Percentiles rank a stretch among this genome's conserved stretches.
phyloP scores from a whole-genome alignment of 1,284 basidiomycete species.

The Apiotrichum veenhuisii region DNA sequence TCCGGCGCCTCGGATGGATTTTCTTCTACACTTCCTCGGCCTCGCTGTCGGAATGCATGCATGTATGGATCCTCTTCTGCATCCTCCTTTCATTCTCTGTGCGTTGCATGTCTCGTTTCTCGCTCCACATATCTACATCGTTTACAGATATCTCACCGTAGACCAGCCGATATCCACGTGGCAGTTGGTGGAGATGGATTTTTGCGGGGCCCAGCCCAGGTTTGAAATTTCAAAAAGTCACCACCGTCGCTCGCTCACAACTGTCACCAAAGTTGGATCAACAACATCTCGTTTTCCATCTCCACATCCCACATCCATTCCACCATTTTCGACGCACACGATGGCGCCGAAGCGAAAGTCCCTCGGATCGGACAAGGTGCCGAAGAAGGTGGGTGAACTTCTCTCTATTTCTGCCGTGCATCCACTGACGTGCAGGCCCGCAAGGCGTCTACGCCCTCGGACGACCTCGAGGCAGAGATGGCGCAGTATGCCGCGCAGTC shows the following conservation, averaged over 20 bases:
- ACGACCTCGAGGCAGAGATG: slow-evolving; percentile 23
- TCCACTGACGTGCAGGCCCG: slow-evolving; percentile 7
- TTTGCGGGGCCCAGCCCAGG: background rate
- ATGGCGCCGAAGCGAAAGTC: slow-evolving; percentile 20
- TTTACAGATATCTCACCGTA: too few relatives aligned
- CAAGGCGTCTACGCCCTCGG: slow-evolving; percentile 7
- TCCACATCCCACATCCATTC: background rate
- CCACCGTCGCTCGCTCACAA: background rate
- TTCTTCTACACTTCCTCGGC: too few relatives aligned
- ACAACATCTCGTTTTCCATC: slow-evolving; percentile 5
- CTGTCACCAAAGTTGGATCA: background rate
- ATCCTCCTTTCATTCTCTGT: too few relatives aligned
- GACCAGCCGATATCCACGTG: too few relatives aligned
- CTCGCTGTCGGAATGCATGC: too few relatives aligned
- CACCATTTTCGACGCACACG: background rate
- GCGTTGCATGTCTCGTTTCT: too few relatives aligned
- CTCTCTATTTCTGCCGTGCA: background rate
- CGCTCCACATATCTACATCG: too few relatives aligned
- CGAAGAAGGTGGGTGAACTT: slow-evolving; percentile 15
- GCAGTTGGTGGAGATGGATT: too few relatives aligned
- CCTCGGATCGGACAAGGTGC: background rate
- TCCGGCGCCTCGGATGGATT: too few relatives aligned
- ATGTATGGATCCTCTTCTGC: too few relatives aligned
- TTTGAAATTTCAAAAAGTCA: background rate
- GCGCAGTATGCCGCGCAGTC: slow-evolving; percentile 11